Base-by-base conservation (phyloP, 1,139 yeast genomes). In the Suhomyces choctaworum region DNA sequence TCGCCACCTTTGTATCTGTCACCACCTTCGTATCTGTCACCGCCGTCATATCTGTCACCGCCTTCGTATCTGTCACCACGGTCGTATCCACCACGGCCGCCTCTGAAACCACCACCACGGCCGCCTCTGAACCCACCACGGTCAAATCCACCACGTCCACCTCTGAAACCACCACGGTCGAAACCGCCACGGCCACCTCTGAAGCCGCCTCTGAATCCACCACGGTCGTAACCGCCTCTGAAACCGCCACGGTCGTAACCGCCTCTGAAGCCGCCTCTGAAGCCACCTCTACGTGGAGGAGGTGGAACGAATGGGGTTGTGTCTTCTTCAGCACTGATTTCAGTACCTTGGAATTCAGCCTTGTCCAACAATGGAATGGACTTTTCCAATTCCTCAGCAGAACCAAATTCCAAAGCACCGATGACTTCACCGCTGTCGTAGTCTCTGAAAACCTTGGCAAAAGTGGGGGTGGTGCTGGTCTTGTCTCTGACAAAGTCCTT, bases 401-500 rank as follows among this genome's bases (percentile, higher is more conserved):
- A 67, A 40, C 77, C 73, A 56, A 87, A 86, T 66, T 88, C 96
- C 51, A 88, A 74, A 45, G 83, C 83, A 62, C 92, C 85, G 43
- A 81, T 70, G 53, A 82, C 81, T 55, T 81, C 85, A 51, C 80
- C 80, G 41, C 64, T 48, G 33, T 70, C 76, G 48, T 65, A 66
- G 52, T 79, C 80, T 56, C 79, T 74, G 64, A 72, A 76, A 39
- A 83, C 87, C 62, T 82, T 80, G 50, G 86, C 85, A 60, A 81
- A 84, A 31, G 81, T 76, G 40, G 89, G 85, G 44, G 78, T 76
- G 50, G 73, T 62, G 47, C 75, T 78, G 51, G 79, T 73, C 54
- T 79, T 79, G 46, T 82, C 90, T 60, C 87, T 70, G 46, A 83
- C 84, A 53, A 80, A 78, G 64, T 84, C 94, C 64, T 84, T 84